Conservation (phyloP, 2,329 filamentous ascomycete species). For the Botrytis galanthina region DNA sequence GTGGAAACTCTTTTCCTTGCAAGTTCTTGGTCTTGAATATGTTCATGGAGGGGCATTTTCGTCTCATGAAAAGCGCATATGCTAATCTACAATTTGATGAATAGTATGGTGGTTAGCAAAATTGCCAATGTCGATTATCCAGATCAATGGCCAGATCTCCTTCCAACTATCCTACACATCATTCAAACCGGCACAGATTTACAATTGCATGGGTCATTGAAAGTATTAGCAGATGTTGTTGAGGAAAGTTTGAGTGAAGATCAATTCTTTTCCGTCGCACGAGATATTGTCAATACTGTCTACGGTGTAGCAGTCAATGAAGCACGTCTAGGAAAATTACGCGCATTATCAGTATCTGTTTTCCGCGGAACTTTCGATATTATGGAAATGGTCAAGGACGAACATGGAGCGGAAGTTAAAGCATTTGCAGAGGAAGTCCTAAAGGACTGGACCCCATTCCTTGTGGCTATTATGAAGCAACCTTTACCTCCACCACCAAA, state of each 20-base stretch:
- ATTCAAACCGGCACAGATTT: conserved; percentile 73
- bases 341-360: conserved; percentile 83
- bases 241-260: conserved; percentile 92
- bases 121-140: conserved; percentile 93
- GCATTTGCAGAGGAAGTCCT: conserved; percentile 85
- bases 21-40: background rate
- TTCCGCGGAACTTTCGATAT: conserved; percentile 92
- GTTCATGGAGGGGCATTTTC: background rate
- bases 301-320: conserved; percentile 79
- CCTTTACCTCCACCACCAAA: conserved; percentile 61
- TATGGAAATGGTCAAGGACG: conserved; percentile 94
- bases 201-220: conserved; percentile 85
- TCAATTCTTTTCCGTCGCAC: conserved; percentile 88
- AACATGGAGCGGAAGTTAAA: conserved; percentile 82
- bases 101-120: conserved; percentile 77
- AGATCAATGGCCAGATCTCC: conserved; percentile 87
- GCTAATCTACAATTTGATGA: conserved; percentile 22
- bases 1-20: conserved; percentile 32
- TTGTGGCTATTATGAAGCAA: conserved; percentile 73
- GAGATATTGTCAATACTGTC: conserved; percentile 78
- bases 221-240: conserved; percentile 84
- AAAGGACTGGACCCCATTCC: conserved; percentile 84
- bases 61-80: background rate
- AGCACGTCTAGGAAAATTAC: conserved; percentile 68
- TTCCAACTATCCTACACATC: conserved; percentile 74